phyloP scores from a whole-genome alignment of 2,329 filamentous ascomycete genomes.

The Trichoderma hamatum region DNA sequence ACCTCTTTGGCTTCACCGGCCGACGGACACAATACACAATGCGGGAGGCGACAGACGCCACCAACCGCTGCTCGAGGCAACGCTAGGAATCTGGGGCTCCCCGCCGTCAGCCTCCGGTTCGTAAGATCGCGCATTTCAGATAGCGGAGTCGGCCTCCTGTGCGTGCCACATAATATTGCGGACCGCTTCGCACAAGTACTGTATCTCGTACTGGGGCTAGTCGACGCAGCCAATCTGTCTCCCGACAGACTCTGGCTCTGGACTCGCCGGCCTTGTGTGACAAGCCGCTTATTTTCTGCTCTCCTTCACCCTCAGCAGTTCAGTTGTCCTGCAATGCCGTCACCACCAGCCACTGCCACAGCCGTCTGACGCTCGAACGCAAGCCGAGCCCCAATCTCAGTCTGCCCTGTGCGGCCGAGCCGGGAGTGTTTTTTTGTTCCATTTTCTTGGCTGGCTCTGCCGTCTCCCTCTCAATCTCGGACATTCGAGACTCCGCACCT shows the following conservation, averaged over 20 bases:
- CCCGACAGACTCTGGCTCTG: not conserved
- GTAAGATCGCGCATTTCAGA: not conserved
- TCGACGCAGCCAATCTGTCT: conserved; percentile 3
- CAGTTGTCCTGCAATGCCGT: conserved; percentile 30
- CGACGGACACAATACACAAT: not conserved
- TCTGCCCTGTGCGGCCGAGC: conserved; percentile 24
- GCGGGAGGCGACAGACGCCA: conserved; percentile 6
- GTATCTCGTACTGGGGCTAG: not conserved
- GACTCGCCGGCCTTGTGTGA: not conserved
- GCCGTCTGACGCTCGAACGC: conserved; percentile 10
- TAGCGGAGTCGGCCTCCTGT: not conserved
- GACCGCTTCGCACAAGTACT: not conserved
- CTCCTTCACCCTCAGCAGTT: not conserved
- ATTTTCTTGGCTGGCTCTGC: not conserved
- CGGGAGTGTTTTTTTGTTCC: conserved; percentile 8
- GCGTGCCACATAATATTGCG: not conserved
- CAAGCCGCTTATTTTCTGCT: conserved; percentile 2
- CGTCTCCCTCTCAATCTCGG: not conserved
- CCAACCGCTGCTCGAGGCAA: not conserved
- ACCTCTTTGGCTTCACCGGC: not conserved
- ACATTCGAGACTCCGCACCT: conserved; percentile 15
- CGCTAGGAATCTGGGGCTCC: conserved; percentile 15
- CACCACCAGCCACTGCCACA: conserved; percentile 24
- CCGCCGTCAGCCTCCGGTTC: not conserved
- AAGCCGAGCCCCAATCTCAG: conserved; percentile 9